phyloP scores from a whole-genome alignment of 2,329 filamentous ascomycete genomes.

The Cladosporium phlei region DNA sequence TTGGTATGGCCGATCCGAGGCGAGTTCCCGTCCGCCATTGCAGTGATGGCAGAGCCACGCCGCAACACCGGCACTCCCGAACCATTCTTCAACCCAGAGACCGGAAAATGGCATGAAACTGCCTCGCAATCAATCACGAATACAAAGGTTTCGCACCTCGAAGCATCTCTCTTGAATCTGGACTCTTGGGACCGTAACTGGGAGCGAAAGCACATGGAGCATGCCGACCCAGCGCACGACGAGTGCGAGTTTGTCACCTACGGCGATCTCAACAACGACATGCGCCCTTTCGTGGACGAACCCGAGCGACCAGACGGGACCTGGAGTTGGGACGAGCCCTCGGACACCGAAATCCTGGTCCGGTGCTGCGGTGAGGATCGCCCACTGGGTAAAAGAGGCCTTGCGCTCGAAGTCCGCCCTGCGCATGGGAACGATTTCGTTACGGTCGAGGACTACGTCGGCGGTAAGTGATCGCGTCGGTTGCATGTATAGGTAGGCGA shows the following conservation, averaged over 20 bases:
- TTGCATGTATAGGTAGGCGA: neutral
- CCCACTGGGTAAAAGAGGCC: constrained; percentile 11
- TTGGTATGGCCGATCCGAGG: constrained; percentile 10
- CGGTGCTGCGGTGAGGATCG: constrained; percentile 12
- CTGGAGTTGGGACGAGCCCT: constrained; percentile 10
- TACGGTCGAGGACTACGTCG: constrained; percentile 13
- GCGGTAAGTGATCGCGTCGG: constrained; percentile 8
- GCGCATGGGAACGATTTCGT: constrained; percentile 11
- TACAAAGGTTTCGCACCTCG: constrained; percentile 8
- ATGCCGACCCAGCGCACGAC: constrained; percentile 9
- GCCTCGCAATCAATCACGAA: constrained; percentile 12
- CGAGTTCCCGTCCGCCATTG: constrained; percentile 11
- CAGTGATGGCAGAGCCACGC: constrained; percentile 12
- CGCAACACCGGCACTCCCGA: constrained; percentile 4
- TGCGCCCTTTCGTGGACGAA: constrained; percentile 5
- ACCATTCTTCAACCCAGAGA: constrained; percentile 13
- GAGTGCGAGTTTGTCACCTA: constrained; percentile 12
- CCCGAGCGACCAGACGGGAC: constrained; percentile 9
- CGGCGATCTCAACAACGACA: constrained; percentile 9
- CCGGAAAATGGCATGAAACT: constrained; percentile 12
- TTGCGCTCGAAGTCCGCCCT: constrained; percentile 10
- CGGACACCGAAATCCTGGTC: constrained; percentile 11
- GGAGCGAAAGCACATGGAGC: constrained; percentile 8
- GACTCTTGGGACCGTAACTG: constrained; percentile 2
- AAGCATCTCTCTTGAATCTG: constrained; percentile 7